Evolutionary conservation across 768 basidiomycete species (phyloP), one percentile per base, ranked within the genome.

Genomic region (Podaxis carcinomalis): DNA sequence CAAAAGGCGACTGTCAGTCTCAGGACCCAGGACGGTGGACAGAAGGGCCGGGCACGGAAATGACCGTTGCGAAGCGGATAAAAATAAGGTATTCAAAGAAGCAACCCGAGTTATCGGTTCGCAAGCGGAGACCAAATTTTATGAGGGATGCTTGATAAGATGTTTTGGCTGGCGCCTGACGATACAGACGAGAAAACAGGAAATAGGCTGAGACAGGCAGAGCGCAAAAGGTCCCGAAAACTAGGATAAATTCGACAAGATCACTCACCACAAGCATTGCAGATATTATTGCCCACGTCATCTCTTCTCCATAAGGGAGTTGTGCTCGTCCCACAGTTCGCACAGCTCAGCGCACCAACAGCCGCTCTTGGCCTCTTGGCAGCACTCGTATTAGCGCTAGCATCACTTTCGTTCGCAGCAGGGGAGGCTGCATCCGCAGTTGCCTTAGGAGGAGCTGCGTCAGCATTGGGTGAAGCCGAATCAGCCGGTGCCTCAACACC

Each of bases 201-300:
- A 47, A 59, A 47, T 25, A 37, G 50, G 11, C 39, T 11, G 59
- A 42, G 16, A 67, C 63, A 66, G 65, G 51, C 57, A 60, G 21
- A 46, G 23, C 67, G 66, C 65, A 66, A 69, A 69, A 65, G 61
- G 66, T 35, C 32, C 50, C 53, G 51, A 44, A 58, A 59, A 65
- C 32, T 35, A 51, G 42, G 39, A 54, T 49, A 47, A 57, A 62
- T 52, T 46, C 28, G 65, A 68, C 60, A 67, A 63, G 50, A 32
- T 75, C 77, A 86, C 93, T 70, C 75, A 95, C 93, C 93, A 75
- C 93, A 95, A 56, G 93, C 93, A 77, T 95, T 95, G 74, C 93
- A 95, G 62, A 94, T 93, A 72, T 93, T 93, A 74, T 94, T 94
- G 59, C 93, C 93, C 44, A 91, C 86, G 69, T 92, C 90, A 70